Percentiles rank a stretch among this genome's conserved stretches.
Conservation (phyloP, 2,329 filamentous ascomycete genomes). For the Zelopaecilomyces penicillatus region DNA sequence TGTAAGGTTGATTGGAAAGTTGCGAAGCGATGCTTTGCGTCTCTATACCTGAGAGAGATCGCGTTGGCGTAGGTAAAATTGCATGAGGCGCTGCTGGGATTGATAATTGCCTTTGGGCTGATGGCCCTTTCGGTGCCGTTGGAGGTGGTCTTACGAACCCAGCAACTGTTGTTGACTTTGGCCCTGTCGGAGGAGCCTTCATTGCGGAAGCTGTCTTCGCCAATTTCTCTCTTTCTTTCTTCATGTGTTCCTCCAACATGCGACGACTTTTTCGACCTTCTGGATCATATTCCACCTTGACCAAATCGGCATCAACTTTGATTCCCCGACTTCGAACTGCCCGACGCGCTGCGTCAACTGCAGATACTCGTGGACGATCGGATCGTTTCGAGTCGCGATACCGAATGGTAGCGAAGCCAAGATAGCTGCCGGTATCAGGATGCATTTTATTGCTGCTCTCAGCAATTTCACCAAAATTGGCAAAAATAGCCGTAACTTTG, state of each 20-base stretch:
- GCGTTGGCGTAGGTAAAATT: constrained; percentile 14
- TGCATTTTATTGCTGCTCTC: constrained; percentile 92
- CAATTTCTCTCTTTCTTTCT: constrained; percentile 56
- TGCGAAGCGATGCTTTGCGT: constrained; percentile 56
- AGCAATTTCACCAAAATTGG: constrained; percentile 76
- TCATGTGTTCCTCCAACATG: constrained; percentile 67
- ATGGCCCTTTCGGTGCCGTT: constrained; percentile 79
- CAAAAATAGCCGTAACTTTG: constrained; percentile 68
- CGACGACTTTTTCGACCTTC: constrained; percentile 76
- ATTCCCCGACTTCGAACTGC: constrained; percentile 71
- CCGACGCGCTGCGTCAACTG: constrained; percentile 70
- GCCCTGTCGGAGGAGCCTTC: constrained; percentile 30
- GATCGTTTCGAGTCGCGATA: constrained; percentile 64
- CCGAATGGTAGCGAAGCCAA: constrained; percentile 86
- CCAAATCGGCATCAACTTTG: constrained; percentile 66
- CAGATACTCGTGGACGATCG: constrained; percentile 44
- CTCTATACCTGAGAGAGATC: constrained; percentile 48
- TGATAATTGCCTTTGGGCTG: constrained; percentile 40
- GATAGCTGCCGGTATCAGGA: constrained; percentile 84
- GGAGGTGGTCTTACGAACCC: constrained; percentile 52
- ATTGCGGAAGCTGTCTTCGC: constrained; percentile 26
- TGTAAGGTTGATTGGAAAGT: constrained; percentile 73
- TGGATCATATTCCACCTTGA: constrained; percentile 81
- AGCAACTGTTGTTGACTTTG: constrained; percentile 21
- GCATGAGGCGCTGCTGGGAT: constrained; percentile 22